Percentiles rank a stretch among this genome's conserved stretches.
Evolutionary conservation across 225 moss, liverwort and hornwort species (phyloP).

Genomic region (Physcomitrium patens): DNA sequence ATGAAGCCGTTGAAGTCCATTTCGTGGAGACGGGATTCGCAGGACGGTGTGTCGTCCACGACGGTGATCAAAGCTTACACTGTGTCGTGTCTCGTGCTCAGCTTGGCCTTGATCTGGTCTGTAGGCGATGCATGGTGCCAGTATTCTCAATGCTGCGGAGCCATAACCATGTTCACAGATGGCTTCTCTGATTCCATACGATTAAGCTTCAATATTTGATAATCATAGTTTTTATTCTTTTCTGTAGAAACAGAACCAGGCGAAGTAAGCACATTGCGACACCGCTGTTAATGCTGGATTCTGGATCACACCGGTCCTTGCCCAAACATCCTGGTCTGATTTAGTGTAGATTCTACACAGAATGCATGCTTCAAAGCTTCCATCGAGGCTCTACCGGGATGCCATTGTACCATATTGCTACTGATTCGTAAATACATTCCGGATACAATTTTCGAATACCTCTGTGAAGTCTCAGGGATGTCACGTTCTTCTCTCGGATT

Average conservation of each 20-base stretch:
- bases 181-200: constrained; percentile 12
- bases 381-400: not conserved
- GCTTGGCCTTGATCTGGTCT: constrained; percentile 36
- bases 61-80: constrained; percentile 35
- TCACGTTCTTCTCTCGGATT: too few species aligned
- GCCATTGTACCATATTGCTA: not conserved
- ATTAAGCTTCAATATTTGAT: not conserved
- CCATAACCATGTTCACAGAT: not conserved
- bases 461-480: too few species aligned
- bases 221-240: too few species aligned
- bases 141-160: constrained; percentile 15
- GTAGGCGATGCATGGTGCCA: constrained; percentile 38
- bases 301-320: too few species aligned
- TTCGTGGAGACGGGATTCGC: constrained; percentile 14
- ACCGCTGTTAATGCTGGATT: not conserved
- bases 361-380: not conserved
- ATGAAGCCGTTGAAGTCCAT: constrained; percentile 2
- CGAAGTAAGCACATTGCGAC: not conserved
- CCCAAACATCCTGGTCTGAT: not conserved
- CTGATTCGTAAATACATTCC: not conserved
- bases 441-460: too few species aligned
- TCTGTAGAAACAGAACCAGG: not conserved
- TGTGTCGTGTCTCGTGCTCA: constrained; percentile 35
- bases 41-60: constrained; percentile 21
- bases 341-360: not conserved